Conservation (phyloP, 768 basidiomycete genomes). For the Ephemerocybe angulata region DNA sequence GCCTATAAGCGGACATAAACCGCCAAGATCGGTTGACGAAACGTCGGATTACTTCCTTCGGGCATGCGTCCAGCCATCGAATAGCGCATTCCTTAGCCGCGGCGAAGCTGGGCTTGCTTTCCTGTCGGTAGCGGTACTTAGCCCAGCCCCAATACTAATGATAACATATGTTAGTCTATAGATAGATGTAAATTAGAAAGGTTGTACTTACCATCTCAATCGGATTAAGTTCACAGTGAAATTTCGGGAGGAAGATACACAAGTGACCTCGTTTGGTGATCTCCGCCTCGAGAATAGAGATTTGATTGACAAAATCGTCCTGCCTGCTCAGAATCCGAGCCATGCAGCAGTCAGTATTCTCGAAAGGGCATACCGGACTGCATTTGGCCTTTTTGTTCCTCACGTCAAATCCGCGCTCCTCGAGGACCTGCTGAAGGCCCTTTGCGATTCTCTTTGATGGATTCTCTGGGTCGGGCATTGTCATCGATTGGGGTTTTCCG, state of each 20-base stretch:
- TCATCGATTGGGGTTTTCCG: constrained; percentile 36
- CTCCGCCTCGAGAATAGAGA: constrained; percentile 27
- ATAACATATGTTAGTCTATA: background rate
- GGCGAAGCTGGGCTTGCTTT: constrained; percentile 25
- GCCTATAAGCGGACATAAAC: constrained; percentile 32
- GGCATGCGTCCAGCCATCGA: constrained; percentile 30
- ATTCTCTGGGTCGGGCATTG: constrained; percentile 19
- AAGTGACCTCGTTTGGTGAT: constrained; percentile 30
- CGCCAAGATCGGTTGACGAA: constrained; percentile 34
- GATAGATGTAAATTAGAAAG: background rate
- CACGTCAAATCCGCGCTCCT: constrained; percentile 39
- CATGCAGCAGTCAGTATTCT: constrained; percentile 27
- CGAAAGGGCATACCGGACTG: constrained; percentile 5
- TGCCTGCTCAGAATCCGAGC: constrained; percentile 31
- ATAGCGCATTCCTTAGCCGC: constrained; percentile 23
- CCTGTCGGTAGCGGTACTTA: constrained; percentile 33
- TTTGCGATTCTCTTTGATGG: constrained; percentile 29
- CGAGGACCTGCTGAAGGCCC: constrained; percentile 31
- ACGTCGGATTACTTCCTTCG: constrained; percentile 29
- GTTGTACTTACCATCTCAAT: constrained; percentile 40
- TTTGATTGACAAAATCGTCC: constrained; percentile 34
- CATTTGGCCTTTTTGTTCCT: constrained; percentile 7
- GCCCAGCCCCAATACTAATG: constrained; percentile 34
- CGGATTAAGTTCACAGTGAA: constrained; percentile 13
- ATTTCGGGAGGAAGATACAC: constrained; percentile 11